Percentiles rank a stretch among this genome's conserved stretches.
These are phyloP conservation scores for Houttuynia cordata DNA, from an alignment of 164 flowering plant species.

Conservation along the genomic window DNA sequence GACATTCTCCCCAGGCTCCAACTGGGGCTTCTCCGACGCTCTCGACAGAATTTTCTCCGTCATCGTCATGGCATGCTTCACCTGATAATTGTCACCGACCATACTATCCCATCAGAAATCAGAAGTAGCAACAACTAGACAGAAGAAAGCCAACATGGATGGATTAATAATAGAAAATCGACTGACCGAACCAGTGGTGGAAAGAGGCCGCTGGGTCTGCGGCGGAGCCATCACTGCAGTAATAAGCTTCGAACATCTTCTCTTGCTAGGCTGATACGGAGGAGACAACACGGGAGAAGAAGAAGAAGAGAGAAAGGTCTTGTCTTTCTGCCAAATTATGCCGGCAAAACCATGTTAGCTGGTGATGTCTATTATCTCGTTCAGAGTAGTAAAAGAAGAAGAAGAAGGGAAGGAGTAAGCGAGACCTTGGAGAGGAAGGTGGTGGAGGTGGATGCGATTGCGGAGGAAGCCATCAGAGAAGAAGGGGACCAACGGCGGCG, in stretches of 20 bases:
- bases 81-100: constrained; percentile 26
- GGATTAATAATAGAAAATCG: not conserved
- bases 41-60: constrained; percentile 91
- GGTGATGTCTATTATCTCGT: not conserved
- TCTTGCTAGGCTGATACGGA: constrained; percentile 20
- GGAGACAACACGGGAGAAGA: constrained; percentile 19
- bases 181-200: constrained; percentile 78
- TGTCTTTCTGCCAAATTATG: constrained; percentile 17
- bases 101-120: not conserved
- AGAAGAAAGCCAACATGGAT: not conserved
- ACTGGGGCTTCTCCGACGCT: constrained; percentile 65
- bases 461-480: not conserved
- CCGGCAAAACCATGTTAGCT: not conserved
- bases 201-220: constrained; percentile 58
- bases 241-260: constrained; percentile 30
- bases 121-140: not conserved
- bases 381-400: not conserved
- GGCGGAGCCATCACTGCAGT: constrained; percentile 74
- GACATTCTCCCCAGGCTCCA: constrained; percentile 87
- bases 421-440: not conserved
- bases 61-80: constrained; percentile 88
- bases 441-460: not conserved
- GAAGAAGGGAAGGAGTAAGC: not conserved
- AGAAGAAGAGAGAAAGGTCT: constrained; percentile 33
- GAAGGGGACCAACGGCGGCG: not conserved